A percentile compares a stretch with the other conserved stretches of the same genome.
phyloP scores from a whole-genome alignment of 148 eudicot species.

The Amaranthus cruentus region DNA sequence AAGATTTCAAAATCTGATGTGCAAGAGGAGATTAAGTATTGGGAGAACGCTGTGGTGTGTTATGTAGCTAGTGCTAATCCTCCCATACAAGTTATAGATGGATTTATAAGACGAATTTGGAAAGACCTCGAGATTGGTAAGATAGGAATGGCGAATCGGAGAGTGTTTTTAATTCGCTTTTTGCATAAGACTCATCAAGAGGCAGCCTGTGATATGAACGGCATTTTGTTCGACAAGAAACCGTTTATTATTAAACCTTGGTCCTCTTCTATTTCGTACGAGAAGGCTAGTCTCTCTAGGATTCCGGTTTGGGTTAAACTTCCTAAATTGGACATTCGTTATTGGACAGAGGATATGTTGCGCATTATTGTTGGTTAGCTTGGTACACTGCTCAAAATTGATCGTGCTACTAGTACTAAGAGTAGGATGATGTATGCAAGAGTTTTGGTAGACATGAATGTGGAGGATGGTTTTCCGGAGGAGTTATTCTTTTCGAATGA shows the following conservation, averaged over 20 bases:
- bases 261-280: too few species aligned
- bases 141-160: background rate
- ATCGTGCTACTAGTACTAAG: background rate
- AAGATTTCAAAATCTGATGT: too few species aligned
- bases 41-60: background rate
- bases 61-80: background rate
- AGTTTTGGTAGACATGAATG: background rate
- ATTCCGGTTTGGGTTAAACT: too few species aligned
- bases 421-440: background rate
- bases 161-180: background rate
- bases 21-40: background rate
- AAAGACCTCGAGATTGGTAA: background rate
- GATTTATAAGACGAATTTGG: background rate
- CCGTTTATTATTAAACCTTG: too few species aligned
- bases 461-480: background rate
- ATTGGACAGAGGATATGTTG: background rate
- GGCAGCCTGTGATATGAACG: background rate
- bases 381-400: background rate
- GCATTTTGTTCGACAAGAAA: too few species aligned
- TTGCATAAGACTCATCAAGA: background rate
- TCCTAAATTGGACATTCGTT: background rate
- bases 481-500: too few species aligned
- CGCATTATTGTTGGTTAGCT: background rate
- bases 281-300: too few species aligned
- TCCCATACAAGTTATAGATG: background rate